A percentile compares a stretch with the other conserved stretches of the same genome.
Evolutionary conservation across 2,329 filamentous ascomycete species (phyloP).

Genomic region (Rutstroemia sp.): DNA sequence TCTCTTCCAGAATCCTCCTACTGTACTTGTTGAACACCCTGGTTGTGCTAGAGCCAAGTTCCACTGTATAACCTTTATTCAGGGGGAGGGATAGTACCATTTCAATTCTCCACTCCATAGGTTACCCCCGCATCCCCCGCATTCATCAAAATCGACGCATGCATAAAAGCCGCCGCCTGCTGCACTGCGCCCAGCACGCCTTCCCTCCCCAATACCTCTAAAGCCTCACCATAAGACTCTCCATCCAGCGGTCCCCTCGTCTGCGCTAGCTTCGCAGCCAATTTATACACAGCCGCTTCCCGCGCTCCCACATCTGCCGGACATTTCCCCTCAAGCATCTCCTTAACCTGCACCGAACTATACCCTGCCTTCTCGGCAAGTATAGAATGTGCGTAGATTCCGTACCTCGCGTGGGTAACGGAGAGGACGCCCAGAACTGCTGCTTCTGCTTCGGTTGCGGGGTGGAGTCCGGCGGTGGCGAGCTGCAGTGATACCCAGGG

Average conservation of each 20-base stretch:
- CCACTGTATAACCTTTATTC: too few species aligned
- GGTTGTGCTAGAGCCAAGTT: too few species aligned
- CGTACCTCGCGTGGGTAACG: not conserved
- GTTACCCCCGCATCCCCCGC: not conserved
- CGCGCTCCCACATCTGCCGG: not conserved
- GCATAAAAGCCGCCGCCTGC: not conserved
- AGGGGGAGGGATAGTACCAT: too few species aligned
- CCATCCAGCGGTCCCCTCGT: not conserved
- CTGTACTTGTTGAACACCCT: too few species aligned
- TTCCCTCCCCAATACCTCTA: not conserved
- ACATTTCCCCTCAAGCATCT: not conserved
- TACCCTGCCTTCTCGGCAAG: not conserved
- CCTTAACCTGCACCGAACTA: not conserved
- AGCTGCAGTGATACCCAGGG: not conserved
- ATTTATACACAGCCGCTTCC: not conserved
- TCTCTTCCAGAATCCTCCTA: too few species aligned
- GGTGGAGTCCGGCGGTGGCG: not conserved
- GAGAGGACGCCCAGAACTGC: not conserved
- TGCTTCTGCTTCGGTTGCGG: not conserved
- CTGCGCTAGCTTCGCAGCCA: not conserved
- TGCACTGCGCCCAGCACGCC: not conserved
- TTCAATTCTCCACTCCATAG: not conserved
- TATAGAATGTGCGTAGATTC: not conserved
- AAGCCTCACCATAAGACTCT: not conserved
- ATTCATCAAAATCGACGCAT: conserved; percentile 4